Evolutionary conservation across 495 filamentous ascomycete genomes (phyloP), one percentile per base, ranked within the genome.

Genomic region (Monascus purpureus): DNA sequence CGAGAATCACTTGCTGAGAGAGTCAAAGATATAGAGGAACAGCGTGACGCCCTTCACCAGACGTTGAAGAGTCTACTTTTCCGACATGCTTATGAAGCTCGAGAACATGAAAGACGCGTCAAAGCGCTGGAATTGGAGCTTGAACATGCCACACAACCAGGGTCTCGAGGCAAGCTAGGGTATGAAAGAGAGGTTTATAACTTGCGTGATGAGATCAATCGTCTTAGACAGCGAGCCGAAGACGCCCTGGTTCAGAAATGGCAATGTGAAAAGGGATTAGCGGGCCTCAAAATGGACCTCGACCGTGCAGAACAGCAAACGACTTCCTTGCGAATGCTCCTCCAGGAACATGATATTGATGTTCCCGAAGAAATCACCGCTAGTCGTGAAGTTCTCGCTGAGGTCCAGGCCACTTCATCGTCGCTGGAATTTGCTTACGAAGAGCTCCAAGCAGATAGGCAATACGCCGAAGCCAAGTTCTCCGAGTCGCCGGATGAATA

Each of bases 161-260:
- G 61, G 15, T 79, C 80, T 8, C 80, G 81, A 8, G 74, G 75
- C 34, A 75, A 76, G 32, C 65, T 75, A 14, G 80, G 82, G 16
- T 93, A 92, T 47, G 74, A 92, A 47, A 70, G 67, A 35, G 88
- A 97, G 43, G 82, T 96, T 11, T 53, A 60, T 2, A 72, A 67
- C 36, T 64, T 96, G 12, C 77, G 85, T 35, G 71, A 80, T 6
- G 90, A 97, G 50, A 79, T 97, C 39, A 81, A 79, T 37, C 67
- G 75, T 6, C 72, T 97, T 28, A 77, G 90, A 17, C 75, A 77
- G 33, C 77, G 92, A 32, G 87, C 92, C 15, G 87, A 96, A 42
- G 90, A 97, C 33, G 92, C 90, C 13, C 65, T 95, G n/a, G 84
- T 92, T 43, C 81, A 87, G 45, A 96, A 95, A 61, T 95, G 79